Evolutionary conservation across 257 asterid genomes (phyloP), one percentile per base, ranked within the genome.

Genomic region (Solanum tacnaense): DNA sequence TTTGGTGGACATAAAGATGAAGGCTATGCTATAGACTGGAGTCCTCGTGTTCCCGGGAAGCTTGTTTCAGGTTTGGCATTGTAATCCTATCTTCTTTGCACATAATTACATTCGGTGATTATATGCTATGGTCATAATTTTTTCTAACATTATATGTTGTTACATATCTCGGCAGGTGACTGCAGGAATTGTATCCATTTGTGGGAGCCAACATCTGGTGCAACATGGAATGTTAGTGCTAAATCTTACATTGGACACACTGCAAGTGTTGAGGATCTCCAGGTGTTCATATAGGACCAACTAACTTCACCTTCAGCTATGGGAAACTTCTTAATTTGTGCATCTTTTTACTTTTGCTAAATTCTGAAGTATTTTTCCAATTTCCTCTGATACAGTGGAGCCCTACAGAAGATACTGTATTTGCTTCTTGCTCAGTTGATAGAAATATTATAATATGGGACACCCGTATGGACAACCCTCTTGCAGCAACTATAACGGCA

Each of bases 11-110:
- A 97, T 92, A 92, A 94, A 90, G 99, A 96, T 93, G 99, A 97
- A 94, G 99, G 99, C 62, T 97, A 89, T 91, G 98, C 99, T 86
- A 87, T 97, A 38, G 99, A 97, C 89, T 97, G 99, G 99, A 95
- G 95, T 87, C 99, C 99, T 35, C 94, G 94, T 87, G 98, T 92
- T 84, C 93, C 98, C 76, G 99, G 99, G 86, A 96, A 96, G 92
- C 98, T 97, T 7, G 93, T 96, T 6, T 89, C 99, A 39, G 99
- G 99, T 96, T 89, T 71, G 10, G 41, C 86, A 6, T 67, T 38
- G 56, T 84, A 58, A 36, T 71, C 86, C 60, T 71, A 29, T 72
- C 25, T 62, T 68, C 46, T 44, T 83, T 46, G 84, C 31, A 73
- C 56, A 56, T 76, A 41, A 58, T 75, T 58, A 73, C 62, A 34